These are phyloP conservation scores for Phoenix roebelenii DNA, from an alignment of 176 grass and related monocot species.

Conservation along the genomic window DNA sequence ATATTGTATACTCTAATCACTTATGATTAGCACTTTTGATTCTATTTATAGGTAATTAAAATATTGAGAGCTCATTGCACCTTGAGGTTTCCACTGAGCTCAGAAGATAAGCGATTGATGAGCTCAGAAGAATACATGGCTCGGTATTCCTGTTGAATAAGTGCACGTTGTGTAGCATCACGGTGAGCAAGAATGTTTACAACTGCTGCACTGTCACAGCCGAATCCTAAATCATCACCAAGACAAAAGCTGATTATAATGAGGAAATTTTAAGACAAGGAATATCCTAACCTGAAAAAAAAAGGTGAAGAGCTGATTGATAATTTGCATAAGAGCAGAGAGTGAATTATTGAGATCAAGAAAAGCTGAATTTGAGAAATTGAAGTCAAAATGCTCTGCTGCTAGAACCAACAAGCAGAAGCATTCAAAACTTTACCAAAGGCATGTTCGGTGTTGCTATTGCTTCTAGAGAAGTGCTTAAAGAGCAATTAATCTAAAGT, in stretches of 20 bases:
- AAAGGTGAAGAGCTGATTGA: slow-evolving; percentile 12
- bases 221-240: slow-evolving; percentile 50
- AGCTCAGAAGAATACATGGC: slow-evolving; percentile 92
- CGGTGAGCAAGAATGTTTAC: slow-evolving; percentile 87
- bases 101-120: slow-evolving; percentile 50
- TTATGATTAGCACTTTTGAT: too few species aligned
- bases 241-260: neutral
- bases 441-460: too few species aligned
- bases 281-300: neutral
- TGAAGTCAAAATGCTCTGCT: too few species aligned
- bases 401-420: slow-evolving; percentile 11
- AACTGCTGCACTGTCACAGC: slow-evolving; percentile 66
- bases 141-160: slow-evolving; percentile 95
- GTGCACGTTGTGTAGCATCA: slow-evolving; percentile 57
- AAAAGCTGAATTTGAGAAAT: neutral
- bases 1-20: neutral
- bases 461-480: neutral
- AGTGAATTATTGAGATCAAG: neutral
- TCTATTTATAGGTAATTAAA: too few species aligned
- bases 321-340: slow-evolving; percentile 10
- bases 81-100: slow-evolving; percentile 75
- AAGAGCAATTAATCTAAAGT: neutral
- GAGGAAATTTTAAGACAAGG: neutral
- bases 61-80: neutral
- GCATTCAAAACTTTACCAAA: neutral